These are phyloP conservation scores for Fusarium mexicanum DNA, from an alignment of 2,329 filamentous ascomycete species.

Conservation along the genomic window DNA sequence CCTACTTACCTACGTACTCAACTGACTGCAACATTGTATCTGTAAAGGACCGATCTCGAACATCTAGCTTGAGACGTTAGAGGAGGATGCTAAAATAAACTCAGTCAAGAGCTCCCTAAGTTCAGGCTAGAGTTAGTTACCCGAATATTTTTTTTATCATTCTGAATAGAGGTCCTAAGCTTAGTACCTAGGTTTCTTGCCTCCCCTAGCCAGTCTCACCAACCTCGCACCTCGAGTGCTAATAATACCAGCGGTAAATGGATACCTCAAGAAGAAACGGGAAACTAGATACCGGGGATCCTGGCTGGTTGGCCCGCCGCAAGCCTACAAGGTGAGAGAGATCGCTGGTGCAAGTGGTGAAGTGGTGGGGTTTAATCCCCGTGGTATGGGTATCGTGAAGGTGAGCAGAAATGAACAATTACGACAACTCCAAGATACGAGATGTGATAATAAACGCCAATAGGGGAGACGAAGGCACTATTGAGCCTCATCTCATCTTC, in stretches of 20 bases:
- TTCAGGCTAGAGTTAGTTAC: background rate
- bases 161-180: background rate
- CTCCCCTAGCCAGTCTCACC: background rate
- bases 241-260: slow-evolving; percentile 24
- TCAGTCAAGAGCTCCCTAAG: background rate
- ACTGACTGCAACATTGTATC: slow-evolving; percentile 8
- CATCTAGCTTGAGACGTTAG: background rate
- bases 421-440: slow-evolving; percentile 31
- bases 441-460: slow-evolving; percentile 24
- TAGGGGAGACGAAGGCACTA: slow-evolving; percentile 12
- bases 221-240: background rate
- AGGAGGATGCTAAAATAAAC: background rate
- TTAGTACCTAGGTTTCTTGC: too few species aligned
- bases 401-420: slow-evolving; percentile 41
- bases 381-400: slow-evolving; percentile 9
- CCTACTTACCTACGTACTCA: background rate
- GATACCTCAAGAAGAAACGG: background rate
- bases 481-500: slow-evolving; percentile 20
- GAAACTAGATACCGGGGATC: slow-evolving; percentile 23
- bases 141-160: background rate
- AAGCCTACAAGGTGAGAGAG: slow-evolving; percentile 34
- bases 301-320: slow-evolving; percentile 41
- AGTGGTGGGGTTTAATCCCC: slow-evolving; percentile 37
- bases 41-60: slow-evolving; percentile 28
- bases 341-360: slow-evolving; percentile 31